Evolutionary conservation across 768 basidiomycete genomes (phyloP), one percentile per base, ranked within the genome.

Genomic region (Royoungia palumana): DNA sequence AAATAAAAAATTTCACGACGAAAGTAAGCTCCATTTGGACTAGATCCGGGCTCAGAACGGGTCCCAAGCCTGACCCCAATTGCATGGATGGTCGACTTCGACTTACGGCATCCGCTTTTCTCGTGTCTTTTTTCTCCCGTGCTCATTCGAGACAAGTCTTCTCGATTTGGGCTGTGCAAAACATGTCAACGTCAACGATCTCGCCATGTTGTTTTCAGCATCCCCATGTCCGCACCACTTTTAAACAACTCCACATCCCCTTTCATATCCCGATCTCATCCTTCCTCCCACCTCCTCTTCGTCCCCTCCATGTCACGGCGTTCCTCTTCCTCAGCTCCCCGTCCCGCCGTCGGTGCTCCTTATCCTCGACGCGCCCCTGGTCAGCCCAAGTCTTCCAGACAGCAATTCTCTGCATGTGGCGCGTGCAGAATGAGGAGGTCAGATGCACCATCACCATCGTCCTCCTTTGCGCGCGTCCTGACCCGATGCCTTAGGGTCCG

Each of bases 391-490:
- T 87, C 88, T 24, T 78, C 82, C 3, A 73, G 88, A 52, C 85
- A 88, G 59, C 89, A 95, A 58, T 91, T 90, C 69, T 89, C 87
- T n/a, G 93, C 93, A 8, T 95, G 94, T 64, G 91, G 91, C 49
- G 90, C 91, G 25, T 96, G 94, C 68, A 83, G 91, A 51, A 89
- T 89, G 82, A 71, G 94, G 65, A 80, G 94, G 85, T 87, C 44
- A 34, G 70, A 55, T n/a, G n/a, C 32, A 38, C 41, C 44, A 40
- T 41, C 45, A 34, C 46, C 38, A 0, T 47, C 39, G 0, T 22
- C 46, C 21, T 20, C 20, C 39, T 36, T 25, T 51, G 6, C 6
- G n/a, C 20, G n/a, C 16, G 16, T 16, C 12, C 38, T 60, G 12
- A 63, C 11, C 0, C 6, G 4, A 19, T 25, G 4, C 42, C 40